These are phyloP conservation scores for Stentor coeruleus DNA, from an alignment of 73 alveolate genomes.

Conservation along the genomic window DNA sequence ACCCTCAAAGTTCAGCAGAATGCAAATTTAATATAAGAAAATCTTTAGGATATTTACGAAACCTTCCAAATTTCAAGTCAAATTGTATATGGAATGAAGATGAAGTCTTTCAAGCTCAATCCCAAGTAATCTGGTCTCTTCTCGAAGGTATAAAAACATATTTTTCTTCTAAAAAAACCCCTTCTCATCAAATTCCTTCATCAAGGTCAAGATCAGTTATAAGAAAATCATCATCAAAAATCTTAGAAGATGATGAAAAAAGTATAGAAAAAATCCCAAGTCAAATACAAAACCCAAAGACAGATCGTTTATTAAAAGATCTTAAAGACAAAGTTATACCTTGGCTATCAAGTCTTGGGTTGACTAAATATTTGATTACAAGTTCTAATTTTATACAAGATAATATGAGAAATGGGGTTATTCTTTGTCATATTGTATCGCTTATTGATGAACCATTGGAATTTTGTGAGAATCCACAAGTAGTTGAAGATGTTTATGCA, in stretches of 20 bases:
- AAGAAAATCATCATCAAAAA: too few relatives aligned
- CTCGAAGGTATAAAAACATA: not conserved
- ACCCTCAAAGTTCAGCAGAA: not conserved
- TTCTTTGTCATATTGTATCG: not conserved
- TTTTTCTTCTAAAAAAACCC: not conserved
- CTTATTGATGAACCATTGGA: not conserved
- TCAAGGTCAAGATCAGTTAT: not conserved
- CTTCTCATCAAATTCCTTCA: not conserved
- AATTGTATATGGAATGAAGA: not conserved
- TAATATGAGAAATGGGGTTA: not conserved
- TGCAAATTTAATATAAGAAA: not conserved
- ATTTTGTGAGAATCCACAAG: not conserved
- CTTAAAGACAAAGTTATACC: not conserved
- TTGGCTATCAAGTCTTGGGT: not conserved
- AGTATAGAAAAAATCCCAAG: too few relatives aligned
- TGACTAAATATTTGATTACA: not conserved
- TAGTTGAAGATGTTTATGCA: not conserved
- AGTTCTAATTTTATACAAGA: not conserved
- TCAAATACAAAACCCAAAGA: too few relatives aligned
- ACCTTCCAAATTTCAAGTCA: not conserved
- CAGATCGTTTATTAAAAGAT: not conserved
- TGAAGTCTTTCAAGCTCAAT: not conserved
- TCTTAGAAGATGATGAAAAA: not conserved
- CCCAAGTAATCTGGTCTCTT: not conserved
- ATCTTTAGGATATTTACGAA: not conserved